Percentiles rank a stretch among this genome's conserved stretches.
Evolutionary conservation across 345 rosid species (phyloP).

Genomic region (Carallia brachiata): DNA sequence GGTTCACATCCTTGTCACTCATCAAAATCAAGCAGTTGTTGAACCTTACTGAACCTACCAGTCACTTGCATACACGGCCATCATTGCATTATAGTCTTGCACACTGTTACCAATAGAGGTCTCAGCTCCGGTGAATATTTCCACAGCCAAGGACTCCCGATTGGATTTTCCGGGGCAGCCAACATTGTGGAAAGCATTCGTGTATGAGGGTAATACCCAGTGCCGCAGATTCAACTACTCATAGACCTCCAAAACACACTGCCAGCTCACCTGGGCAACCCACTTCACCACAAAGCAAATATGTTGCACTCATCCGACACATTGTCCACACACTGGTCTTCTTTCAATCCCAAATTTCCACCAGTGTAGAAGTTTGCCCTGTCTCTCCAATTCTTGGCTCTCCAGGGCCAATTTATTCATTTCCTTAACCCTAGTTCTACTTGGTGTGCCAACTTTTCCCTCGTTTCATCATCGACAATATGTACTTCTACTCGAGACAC

Average conservation of each 20-base stretch:
- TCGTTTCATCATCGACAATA: neutral
- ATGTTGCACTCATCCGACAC: conserved; percentile 65
- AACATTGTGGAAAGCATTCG: conserved; percentile 82
- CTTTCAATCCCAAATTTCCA: conserved; percentile 49
- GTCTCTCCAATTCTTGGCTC: conserved; percentile 87
- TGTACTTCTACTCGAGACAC: conserved; percentile 18
- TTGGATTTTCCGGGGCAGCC: conserved; percentile 63
- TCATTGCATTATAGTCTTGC: conserved; percentile 91
- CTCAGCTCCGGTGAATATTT: conserved; percentile 66
- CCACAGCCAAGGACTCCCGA: conserved; percentile 68
- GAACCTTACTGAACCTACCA: conserved; percentile 64
- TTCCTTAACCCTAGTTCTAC: conserved; percentile 65
- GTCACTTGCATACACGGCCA: conserved; percentile 79
- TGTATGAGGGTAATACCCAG: conserved; percentile 80
- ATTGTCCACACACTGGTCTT: conserved; percentile 70
- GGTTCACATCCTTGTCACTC: conserved; percentile 81
- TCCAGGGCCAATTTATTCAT: conserved; percentile 71
- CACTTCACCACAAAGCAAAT: conserved; percentile 76
- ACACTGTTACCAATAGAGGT: conserved; percentile 59
- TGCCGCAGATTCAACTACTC: conserved; percentile 86
- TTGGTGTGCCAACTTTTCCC: conserved; percentile 43
- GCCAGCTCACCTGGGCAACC: conserved; percentile 80
- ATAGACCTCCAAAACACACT: conserved; percentile 78
- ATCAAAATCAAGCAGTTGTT: conserved; percentile 62
- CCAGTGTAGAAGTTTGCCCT: conserved; percentile 65